Conservation (phyloP, 371 early-diverging fungal species). For the Mortierella sp. region DNA sequence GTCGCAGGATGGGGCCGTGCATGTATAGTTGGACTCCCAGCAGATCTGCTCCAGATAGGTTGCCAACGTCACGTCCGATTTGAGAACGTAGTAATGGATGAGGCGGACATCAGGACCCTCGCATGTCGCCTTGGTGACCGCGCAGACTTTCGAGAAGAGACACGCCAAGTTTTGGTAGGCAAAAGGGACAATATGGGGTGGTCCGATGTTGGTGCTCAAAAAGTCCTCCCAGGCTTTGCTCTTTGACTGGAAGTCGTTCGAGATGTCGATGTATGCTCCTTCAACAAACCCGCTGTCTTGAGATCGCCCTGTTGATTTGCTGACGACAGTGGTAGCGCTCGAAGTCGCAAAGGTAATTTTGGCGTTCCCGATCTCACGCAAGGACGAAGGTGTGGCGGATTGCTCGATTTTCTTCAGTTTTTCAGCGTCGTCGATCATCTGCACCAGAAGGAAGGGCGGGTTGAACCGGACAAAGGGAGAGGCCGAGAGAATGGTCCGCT, state of each 20-base stretch:
- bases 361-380: slow-evolving; percentile 47
- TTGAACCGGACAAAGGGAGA: slow-evolving; percentile 88
- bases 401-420: slow-evolving; percentile 57
- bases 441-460: slow-evolving; percentile 84
- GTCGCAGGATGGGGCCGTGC: slow-evolving; percentile 80
- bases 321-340: slow-evolving; percentile 26
- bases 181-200: slow-evolving; percentile 73
- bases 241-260: slow-evolving; percentile 66
- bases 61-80: slow-evolving; percentile 88
- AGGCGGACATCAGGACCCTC: slow-evolving; percentile 78
- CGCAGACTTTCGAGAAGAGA: slow-evolving; percentile 80
- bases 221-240: slow-evolving; percentile 70
- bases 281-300: slow-evolving; percentile 62
- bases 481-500: slow-evolving; percentile 80
- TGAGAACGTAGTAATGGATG: slow-evolving; percentile 85
- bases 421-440: slow-evolving; percentile 76
- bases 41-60: slow-evolving; percentile 90
- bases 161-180: slow-evolving; percentile 79
- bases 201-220: slow-evolving; percentile 63
- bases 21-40: slow-evolving; percentile 73
- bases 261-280: slow-evolving; percentile 64
- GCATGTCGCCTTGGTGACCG: slow-evolving; percentile 77
- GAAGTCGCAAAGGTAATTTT: slow-evolving; percentile 43
- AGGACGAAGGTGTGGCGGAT: slow-evolving; percentile 29
- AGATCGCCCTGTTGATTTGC: slow-evolving; percentile 54